These are phyloP conservation scores for Wallacemonas sp. DNA, from an alignment of 208 protist species.

Conservation along the genomic window DNA sequence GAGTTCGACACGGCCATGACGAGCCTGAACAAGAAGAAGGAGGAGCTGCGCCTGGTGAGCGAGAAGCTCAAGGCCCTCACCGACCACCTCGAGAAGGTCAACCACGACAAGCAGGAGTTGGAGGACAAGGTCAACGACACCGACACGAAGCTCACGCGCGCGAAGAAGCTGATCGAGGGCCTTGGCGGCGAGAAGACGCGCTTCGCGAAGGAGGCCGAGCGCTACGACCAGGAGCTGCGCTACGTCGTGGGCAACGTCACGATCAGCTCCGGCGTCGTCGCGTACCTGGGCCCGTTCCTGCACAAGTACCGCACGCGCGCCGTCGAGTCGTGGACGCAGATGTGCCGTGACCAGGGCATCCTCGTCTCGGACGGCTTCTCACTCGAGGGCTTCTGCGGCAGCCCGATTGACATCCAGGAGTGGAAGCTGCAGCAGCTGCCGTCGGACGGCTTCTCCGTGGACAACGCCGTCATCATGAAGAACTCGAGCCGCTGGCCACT, in stretches of 20 bases:
- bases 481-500: constrained; percentile 93
- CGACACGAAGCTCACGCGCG: constrained; percentile 94
- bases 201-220: constrained; percentile 83
- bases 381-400: constrained; percentile 87
- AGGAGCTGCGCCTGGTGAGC: constrained; percentile 90
- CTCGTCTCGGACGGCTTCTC: constrained; percentile 84
- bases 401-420: constrained; percentile 90
- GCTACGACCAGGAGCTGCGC: constrained; percentile 77
- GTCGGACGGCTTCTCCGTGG: constrained; percentile 91
- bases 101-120: constrained; percentile 89
- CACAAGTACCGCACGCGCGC: constrained; percentile 88
- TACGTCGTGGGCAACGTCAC: constrained; percentile 95
- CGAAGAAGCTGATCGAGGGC: constrained; percentile 93
- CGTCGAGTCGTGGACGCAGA: constrained; percentile 69
- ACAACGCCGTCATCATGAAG: constrained; percentile 94
- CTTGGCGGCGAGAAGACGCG: constrained; percentile 95
- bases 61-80: constrained; percentile 87
- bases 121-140: constrained; percentile 93
- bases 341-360: constrained; percentile 75
- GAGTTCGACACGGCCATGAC: constrained; percentile 87
- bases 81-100: constrained; percentile 82
- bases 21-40: constrained; percentile 91
- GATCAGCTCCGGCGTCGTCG: constrained; percentile 93
- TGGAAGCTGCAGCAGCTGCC: constrained; percentile 94
- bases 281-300: constrained; percentile 96